Percentiles rank a stretch among this genome's conserved stretches.
Conservation (phyloP, 1,284 basidiomycete genomes). For the Crepidotus sp. region DNA sequence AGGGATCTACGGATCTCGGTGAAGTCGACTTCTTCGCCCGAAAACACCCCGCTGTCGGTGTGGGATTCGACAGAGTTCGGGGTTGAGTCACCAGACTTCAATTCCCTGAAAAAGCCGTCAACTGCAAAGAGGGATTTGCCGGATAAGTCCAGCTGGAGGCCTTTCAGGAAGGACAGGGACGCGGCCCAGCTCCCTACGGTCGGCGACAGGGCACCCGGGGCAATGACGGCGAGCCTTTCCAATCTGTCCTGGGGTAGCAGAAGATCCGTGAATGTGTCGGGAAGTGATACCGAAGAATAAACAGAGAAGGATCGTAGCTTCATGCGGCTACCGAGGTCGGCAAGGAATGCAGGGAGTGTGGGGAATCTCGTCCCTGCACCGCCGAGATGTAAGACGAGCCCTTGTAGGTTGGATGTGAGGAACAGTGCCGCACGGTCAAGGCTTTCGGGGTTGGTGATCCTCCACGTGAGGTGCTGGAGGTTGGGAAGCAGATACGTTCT, state of each 20-base stretch:
- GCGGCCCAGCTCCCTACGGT: slow-evolving; percentile 63
- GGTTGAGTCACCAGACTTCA: slow-evolving; percentile 58
- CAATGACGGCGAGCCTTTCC: slow-evolving; percentile 54
- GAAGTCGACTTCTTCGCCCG: slow-evolving; percentile 64
- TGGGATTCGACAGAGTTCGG: slow-evolving; percentile 52
- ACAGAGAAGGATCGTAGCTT: slow-evolving; percentile 59
- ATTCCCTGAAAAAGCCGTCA: slow-evolving; percentile 68
- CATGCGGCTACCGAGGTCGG: slow-evolving; percentile 50
- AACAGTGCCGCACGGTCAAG: slow-evolving; percentile 57
- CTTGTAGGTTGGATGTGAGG: slow-evolving; percentile 50
- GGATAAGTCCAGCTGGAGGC: slow-evolving; percentile 60
- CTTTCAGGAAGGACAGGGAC: slow-evolving; percentile 47
- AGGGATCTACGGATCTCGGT: slow-evolving; percentile 59
- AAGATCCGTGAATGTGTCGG: slow-evolving; percentile 59
- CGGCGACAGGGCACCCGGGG: slow-evolving; percentile 59
- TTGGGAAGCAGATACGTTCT: slow-evolving; percentile 56
- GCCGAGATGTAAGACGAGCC: slow-evolving; percentile 52
- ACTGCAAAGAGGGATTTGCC: slow-evolving; percentile 56
- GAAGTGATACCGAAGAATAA: slow-evolving; percentile 55
- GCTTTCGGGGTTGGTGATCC: slow-evolving; percentile 52
- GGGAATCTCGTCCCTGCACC: slow-evolving; percentile 33
- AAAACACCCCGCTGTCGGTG: slow-evolving; percentile 68
- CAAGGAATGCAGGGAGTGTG: slow-evolving; percentile 52
- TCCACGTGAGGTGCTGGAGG: slow-evolving; percentile 62
- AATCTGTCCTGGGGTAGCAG: slow-evolving; percentile 48